These are phyloP conservation scores for Nakaseomyces delphensis DNA, from an alignment of 1,139 yeast species.

Conservation along the genomic window DNA sequence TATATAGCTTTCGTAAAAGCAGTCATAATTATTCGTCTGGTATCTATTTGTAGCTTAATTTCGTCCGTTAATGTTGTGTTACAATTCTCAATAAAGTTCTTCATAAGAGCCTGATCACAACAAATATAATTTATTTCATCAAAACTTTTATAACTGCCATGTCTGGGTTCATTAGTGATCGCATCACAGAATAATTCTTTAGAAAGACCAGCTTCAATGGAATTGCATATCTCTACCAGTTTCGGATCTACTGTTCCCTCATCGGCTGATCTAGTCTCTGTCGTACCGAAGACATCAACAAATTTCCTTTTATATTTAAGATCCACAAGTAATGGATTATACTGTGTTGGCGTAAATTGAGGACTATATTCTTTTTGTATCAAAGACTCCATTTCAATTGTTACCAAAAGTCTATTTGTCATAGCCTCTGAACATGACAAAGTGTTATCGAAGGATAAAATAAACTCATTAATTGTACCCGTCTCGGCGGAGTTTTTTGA, in stretches of 20 bases:
- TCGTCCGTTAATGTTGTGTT: slow-evolving; percentile 44
- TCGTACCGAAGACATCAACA: slow-evolving; percentile 23
- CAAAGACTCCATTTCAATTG: slow-evolving; percentile 41
- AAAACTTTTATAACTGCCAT: slow-evolving; percentile 14
- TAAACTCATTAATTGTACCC: slow-evolving; percentile 33
- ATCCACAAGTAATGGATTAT: slow-evolving; percentile 35
- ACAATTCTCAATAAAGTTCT: slow-evolving; percentile 41
- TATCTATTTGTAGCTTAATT: slow-evolving; percentile 41
- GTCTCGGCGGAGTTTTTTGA: slow-evolving; percentile 42
- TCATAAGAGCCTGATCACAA: slow-evolving; percentile 39
- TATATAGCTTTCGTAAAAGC: slow-evolving; percentile 46
- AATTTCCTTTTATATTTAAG: slow-evolving; percentile 36
- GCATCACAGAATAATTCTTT: slow-evolving; percentile 24
- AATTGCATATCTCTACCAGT: slow-evolving; percentile 21
- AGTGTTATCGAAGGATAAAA: slow-evolving; percentile 28
- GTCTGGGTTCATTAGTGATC: slow-evolving; percentile 13
- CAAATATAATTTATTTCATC: slow-evolving; percentile 36
- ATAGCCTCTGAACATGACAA: slow-evolving; percentile 27
- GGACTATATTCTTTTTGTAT: slow-evolving; percentile 49
- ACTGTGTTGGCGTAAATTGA: slow-evolving; percentile 40
- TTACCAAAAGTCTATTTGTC: slow-evolving; percentile 40
- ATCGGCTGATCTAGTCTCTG: slow-evolving; percentile 18
- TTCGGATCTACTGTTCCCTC: slow-evolving; percentile 22
- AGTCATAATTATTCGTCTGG: slow-evolving; percentile 39
- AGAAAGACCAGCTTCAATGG: slow-evolving; percentile 21